phyloP scores from a whole-genome alignment of 306 rosid genomes.

The Senna siamea region DNA sequence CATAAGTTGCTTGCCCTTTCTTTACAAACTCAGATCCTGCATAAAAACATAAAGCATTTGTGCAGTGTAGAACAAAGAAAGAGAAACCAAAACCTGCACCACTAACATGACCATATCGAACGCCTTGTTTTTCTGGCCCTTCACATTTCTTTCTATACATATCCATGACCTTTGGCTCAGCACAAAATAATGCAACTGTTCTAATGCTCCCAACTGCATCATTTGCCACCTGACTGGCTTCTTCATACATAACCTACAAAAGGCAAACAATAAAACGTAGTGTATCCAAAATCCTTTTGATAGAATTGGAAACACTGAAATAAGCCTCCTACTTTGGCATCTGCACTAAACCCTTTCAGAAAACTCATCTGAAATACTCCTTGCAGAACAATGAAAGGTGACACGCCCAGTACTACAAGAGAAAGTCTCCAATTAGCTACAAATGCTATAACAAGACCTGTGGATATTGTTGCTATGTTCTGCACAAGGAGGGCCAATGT shows the following conservation, averaged over 20 bases:
- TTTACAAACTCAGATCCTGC: constrained; percentile 67
- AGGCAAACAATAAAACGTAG: constrained; percentile 5
- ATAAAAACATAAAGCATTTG: constrained; percentile 78
- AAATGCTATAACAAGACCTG: constrained; percentile 73
- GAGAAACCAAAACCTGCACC: constrained; percentile 81
- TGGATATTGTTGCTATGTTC: constrained; percentile 59
- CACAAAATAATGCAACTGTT: constrained; percentile 91
- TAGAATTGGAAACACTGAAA: constrained; percentile 1
- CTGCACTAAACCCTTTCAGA: constrained; percentile 75
- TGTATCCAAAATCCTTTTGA: neutral
- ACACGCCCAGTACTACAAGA: constrained; percentile 53
- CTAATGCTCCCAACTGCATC: constrained; percentile 92
- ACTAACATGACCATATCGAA: constrained; percentile 69
- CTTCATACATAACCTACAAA: constrained; percentile 78
- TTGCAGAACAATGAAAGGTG: constrained; percentile 67
- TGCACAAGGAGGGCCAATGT: constrained; percentile 70
- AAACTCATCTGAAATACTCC: constrained; percentile 61
- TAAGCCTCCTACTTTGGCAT: constrained; percentile 83
- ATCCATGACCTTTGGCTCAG: constrained; percentile 83
- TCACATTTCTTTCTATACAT: constrained; percentile 65
- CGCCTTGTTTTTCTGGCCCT: constrained; percentile 66
- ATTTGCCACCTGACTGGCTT: constrained; percentile 92
- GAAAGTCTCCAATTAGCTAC: constrained; percentile 85
- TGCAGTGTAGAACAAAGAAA: constrained; percentile 57
- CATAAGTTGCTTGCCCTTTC: constrained; percentile 65